phyloP scores from a whole-genome alignment of 768 basidiomycete genomes.

The Lactifluus piperatus region DNA sequence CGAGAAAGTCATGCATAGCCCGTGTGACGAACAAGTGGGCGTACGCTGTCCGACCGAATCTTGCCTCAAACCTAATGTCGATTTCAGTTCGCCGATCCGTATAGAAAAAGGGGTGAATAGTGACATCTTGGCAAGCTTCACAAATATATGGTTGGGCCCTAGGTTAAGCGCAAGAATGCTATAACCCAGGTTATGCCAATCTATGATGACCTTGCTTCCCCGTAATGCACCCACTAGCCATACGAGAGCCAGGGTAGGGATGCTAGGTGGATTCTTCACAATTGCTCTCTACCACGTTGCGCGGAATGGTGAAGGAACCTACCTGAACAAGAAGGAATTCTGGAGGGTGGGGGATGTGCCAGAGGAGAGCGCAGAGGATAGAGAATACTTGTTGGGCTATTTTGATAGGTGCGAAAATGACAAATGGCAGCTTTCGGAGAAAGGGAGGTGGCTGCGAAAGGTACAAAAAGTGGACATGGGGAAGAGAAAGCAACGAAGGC shows the following conservation, averaged over 20 bases:
- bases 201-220: constrained; percentile 85
- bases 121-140: constrained; percentile 68
- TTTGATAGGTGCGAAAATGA: constrained; percentile 74
- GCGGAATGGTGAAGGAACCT: constrained; percentile 21
- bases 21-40: constrained; percentile 91
- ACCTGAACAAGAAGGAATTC: constrained; percentile 90
- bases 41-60: constrained; percentile 73
- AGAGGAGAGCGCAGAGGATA: constrained; percentile 54
- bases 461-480: constrained; percentile 57
- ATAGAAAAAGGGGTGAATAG: constrained; percentile 8
- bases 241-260: constrained; percentile 85
- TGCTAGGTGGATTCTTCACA: constrained; percentile 87
- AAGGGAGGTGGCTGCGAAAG: constrained; percentile 54
- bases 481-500: constrained; percentile 57
- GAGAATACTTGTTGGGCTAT: constrained; percentile 57
- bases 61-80: constrained; percentile 62
- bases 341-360: constrained; percentile 55
- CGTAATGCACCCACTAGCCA: constrained; percentile 60
- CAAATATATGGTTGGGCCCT: constrained; percentile 59
- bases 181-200: constrained; percentile 98
- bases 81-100: neutral
- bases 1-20: constrained; percentile 71
- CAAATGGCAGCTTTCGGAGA: constrained; percentile 49
- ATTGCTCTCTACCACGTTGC: neutral
- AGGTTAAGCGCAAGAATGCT: constrained; percentile 82